phyloP scores from a whole-genome alignment of 164 flowering plant genomes.

The Warburgia ugandensis region DNA sequence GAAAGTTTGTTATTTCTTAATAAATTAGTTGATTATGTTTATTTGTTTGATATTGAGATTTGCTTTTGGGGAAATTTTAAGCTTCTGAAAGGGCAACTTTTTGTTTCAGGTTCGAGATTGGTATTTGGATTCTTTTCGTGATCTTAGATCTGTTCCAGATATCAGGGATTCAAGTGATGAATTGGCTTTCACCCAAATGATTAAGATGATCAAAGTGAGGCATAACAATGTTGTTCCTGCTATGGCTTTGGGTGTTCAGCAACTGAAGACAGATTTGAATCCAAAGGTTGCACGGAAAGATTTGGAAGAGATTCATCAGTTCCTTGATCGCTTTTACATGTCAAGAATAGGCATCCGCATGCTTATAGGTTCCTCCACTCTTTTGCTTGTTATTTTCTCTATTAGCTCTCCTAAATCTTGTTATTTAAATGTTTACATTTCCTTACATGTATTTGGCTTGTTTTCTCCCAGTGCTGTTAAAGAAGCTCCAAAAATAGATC shows the following conservation, averaged over 20 bases:
- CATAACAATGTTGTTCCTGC: slow-evolving; percentile 93
- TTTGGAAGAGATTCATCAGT: slow-evolving; percentile 74
- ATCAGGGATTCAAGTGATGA: slow-evolving; percentile 68
- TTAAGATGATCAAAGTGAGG: slow-evolving; percentile 85
- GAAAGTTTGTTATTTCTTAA: no score
- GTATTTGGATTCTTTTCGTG: slow-evolving; percentile 95
- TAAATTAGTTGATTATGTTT: no score
- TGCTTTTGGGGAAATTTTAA: no score
- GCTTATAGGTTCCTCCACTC: slow-evolving; percentile 74
- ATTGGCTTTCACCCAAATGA: slow-evolving; percentile 80
- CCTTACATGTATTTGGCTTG: no score
- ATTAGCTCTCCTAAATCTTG: background rate
- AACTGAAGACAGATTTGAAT: slow-evolving; percentile 68
- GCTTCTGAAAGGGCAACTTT: no score
- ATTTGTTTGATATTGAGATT: no score
- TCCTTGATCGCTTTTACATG: slow-evolving; percentile 95
- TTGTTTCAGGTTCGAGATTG: slow-evolving; percentile 90
- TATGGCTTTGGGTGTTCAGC: slow-evolving; percentile 97
- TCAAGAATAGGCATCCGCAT: slow-evolving; percentile 93
- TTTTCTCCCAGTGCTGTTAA: no score
- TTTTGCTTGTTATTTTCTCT: slow-evolving; percentile 4
- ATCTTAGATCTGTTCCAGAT: slow-evolving; percentile 64
- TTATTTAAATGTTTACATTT: background rate
- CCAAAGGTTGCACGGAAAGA: slow-evolving; percentile 38
- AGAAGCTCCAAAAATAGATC: no score